Evolutionary conservation across 2,329 filamentous ascomycete genomes (phyloP), one percentile per base, ranked within the genome.

Genomic region (Metarhizium robertsii): DNA sequence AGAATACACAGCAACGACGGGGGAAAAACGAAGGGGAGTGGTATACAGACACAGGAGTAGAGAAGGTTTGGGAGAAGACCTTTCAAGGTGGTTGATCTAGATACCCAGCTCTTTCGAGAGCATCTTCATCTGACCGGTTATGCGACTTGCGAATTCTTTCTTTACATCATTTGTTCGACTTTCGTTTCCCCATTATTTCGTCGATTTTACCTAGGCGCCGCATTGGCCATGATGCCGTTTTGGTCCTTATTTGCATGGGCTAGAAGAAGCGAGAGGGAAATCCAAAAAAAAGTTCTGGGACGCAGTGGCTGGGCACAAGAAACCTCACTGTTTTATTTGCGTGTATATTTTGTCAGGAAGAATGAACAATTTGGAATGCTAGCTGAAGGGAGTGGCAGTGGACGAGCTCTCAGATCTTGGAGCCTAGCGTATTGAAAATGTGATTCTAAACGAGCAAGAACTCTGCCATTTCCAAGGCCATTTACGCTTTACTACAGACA

Each of bases 81-180:
- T 20, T 60, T 58, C 60, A 62, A 62, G 59, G 61, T 62, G 62
- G 63, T 66, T 65, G 63, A 65, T 62, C 61, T 68, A 71, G 69
- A 72, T 72, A 72, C 70, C 70, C 69, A 71, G 68, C 67, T 70
- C 66, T 62, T 64, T 64, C 60, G 61, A 65, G 67, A 67, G 66
- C 67, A 69, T 67, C 66, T 67, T 67, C 62, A 64, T 66, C 66
- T 65, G 63, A 65, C 64, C 59, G 61, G 59, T 57, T 56, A 57
- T 52, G 56, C 53, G 40, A 45, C 53, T 45, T 55, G 48, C 55
- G 45, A 43, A 18, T 52, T 42, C 38, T 43, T 50, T 30, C 52
- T 14, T 34, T 48, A 46, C 48, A 57, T 61, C 59, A 55, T 54
- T 61, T 60, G 40, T 58, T 54, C 57, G 43, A 32, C 53, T 54